Conservation (phyloP, 495 filamentous ascomycete species). For the Aspergillus kassunensis region DNA sequence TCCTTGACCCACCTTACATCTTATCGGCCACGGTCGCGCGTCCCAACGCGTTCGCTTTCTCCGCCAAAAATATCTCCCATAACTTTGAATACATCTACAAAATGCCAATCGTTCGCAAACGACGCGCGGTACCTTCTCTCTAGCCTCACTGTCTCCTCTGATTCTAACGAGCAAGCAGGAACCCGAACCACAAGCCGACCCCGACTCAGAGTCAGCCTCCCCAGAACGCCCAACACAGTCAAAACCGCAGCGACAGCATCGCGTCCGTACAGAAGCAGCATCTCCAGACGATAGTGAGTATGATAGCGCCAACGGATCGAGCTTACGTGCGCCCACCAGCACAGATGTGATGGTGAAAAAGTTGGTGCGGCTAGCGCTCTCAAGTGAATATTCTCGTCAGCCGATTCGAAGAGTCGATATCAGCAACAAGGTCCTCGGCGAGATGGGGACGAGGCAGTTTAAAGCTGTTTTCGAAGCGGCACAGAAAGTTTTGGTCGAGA, state of each 20-base stretch:
- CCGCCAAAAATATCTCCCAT: neutral
- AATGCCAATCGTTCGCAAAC: slow-evolving; percentile 38
- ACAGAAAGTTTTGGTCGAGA: slow-evolving; percentile 57
- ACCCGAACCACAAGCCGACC: slow-evolving; percentile 5
- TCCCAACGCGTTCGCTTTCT: slow-evolving; percentile 16
- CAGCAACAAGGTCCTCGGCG: slow-evolving; percentile 55
- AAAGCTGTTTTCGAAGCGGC: slow-evolving; percentile 64
- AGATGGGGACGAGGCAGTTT: slow-evolving; percentile 52
- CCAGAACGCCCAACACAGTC: slow-evolving; percentile 5
- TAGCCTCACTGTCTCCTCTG: neutral
- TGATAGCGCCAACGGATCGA: slow-evolving; percentile 28
- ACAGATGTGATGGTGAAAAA: slow-evolving; percentile 77
- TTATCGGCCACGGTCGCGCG: slow-evolving; percentile 17
- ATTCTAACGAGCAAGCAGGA: neutral
- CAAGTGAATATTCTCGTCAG: slow-evolving; percentile 80
- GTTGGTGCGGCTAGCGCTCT: slow-evolving; percentile 81
- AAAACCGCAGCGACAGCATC: slow-evolving; percentile 11
- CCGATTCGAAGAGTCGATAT: slow-evolving; percentile 78
- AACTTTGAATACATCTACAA: neutral
- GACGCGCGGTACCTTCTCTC: slow-evolving; percentile 31
- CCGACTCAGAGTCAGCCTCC: slow-evolving; percentile 7
- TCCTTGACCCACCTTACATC: slow-evolving; percentile 4
- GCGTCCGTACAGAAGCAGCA: slow-evolving; percentile 12
- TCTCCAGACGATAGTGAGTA: neutral
- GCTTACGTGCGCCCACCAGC: slow-evolving; percentile 33